Conservation (phyloP, 257 asterid species). For the Petrea volubilis region DNA sequence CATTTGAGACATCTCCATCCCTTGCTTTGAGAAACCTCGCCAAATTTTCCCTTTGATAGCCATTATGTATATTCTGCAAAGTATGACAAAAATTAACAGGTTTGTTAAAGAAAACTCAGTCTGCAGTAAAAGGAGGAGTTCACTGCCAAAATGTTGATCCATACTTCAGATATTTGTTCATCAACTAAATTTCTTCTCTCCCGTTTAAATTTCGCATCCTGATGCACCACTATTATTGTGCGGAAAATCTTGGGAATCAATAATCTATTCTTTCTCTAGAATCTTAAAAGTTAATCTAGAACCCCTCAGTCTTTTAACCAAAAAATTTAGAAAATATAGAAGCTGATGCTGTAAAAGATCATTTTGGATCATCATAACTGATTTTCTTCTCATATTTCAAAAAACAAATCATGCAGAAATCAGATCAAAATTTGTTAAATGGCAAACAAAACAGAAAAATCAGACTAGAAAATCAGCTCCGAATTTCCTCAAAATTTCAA, state of each 20-base stretch:
- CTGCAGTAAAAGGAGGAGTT: not conserved
- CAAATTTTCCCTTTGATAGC: constrained; percentile 57
- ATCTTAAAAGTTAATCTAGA: not conserved
- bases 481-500: not conserved
- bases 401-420: not conserved
- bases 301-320: not conserved
- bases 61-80: constrained; percentile 76
- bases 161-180: constrained; percentile 1
- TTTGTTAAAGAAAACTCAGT: not conserved
- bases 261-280: not conserved
- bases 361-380: not conserved
- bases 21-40: constrained; percentile 90
- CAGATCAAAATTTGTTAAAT: not conserved
- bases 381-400: not conserved
- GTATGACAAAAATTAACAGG: not conserved
- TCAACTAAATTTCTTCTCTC: not conserved
- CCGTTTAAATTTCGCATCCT: not conserved
- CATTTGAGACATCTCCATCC: constrained; percentile 69
- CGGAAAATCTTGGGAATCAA: not conserved
- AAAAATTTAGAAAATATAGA: not conserved
- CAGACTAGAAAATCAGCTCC: not conserved
- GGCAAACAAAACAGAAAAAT: not conserved
- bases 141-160: not conserved
- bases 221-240: not conserved
- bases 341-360: not conserved